Percentiles rank a stretch among this genome's conserved stretches.
These are phyloP conservation scores for Plasmodium malariae DNA, from an alignment of 169 alveolate genomes.

Conservation along the genomic window DNA sequence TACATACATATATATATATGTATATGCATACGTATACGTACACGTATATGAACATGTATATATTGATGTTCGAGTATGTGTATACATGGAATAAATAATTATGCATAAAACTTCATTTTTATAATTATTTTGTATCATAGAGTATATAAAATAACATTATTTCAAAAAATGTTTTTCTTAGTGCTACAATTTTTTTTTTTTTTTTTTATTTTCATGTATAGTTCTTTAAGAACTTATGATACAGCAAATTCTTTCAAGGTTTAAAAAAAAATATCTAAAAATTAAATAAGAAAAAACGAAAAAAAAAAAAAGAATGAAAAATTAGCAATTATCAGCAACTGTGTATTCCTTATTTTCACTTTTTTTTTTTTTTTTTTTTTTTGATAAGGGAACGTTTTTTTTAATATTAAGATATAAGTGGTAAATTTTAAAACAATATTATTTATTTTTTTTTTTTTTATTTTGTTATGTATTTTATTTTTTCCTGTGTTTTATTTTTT, in stretches of 20 bases:
- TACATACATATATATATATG: no score
- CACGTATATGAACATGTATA: not conserved
- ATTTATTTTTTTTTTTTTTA: not conserved
- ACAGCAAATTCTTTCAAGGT: not conserved
- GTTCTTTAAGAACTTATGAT: not conserved
- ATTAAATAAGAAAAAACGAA: not conserved
- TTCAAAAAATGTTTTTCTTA: not conserved
- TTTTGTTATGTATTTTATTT: no score
- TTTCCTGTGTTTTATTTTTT: no score
- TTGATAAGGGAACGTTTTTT: not conserved
- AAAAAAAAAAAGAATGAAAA: conserved; percentile 14
- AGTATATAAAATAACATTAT: not conserved
- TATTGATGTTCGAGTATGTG: no score
- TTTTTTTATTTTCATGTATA: not conserved
- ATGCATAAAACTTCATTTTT: conserved; percentile 5
- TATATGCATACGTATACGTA: not conserved
- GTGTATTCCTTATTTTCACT: conserved; percentile 22
- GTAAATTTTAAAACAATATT: no score
- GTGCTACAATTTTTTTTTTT: no score
- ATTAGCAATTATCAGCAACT: conserved; percentile 30
- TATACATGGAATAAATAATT: no score
- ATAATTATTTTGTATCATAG: not conserved
- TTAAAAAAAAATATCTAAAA: conserved; percentile 1
- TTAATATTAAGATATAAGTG: not conserved
- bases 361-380: conserved; percentile 26